A percentile compares a stretch with the other conserved stretches of the same genome.
phyloP scores from a whole-genome alignment of 345 rosid species.

The Acer yangbiense region DNA sequence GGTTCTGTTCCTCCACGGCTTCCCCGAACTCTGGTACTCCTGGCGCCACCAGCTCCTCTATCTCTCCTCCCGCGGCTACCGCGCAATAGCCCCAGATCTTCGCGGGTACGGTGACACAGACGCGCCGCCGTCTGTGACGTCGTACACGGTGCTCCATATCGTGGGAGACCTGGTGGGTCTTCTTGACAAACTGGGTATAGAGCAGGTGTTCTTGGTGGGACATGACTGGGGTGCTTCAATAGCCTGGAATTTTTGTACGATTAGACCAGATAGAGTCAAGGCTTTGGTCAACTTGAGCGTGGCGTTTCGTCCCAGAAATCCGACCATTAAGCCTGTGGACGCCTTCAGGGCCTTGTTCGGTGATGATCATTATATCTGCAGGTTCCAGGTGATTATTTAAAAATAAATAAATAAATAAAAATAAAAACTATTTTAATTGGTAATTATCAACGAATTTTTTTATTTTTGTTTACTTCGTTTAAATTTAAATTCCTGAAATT shows the following conservation, averaged over 20 bases:
- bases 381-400: constrained; percentile 62
- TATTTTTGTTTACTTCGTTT: too few relatives aligned
- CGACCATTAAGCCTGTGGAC: constrained; percentile 45
- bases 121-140: constrained; percentile 40
- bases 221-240: constrained; percentile 83
- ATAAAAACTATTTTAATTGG: too few relatives aligned
- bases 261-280: constrained; percentile 69
- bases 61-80: constrained; percentile 60
- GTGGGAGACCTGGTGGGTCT: constrained; percentile 62
- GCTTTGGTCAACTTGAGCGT: constrained; percentile 68
- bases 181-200: constrained; percentile 41
- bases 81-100: constrained; percentile 75
- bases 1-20: constrained; percentile 70
- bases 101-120: constrained; percentile 79
- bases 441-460: too few relatives aligned
- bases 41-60: constrained; percentile 80
- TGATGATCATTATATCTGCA: constrained; percentile 69
- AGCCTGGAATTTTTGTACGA: constrained; percentile 61
- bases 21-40: constrained; percentile 77
- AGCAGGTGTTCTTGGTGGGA: constrained; percentile 62
- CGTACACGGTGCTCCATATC: constrained; percentile 53
- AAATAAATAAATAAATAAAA: too few relatives aligned
- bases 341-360: constrained; percentile 48
- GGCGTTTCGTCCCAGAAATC: constrained; percentile 49
- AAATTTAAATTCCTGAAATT: too few relatives aligned